Conservation (phyloP, 352 stramenopile genomes). For the Saprolegnia diclina region DNA sequence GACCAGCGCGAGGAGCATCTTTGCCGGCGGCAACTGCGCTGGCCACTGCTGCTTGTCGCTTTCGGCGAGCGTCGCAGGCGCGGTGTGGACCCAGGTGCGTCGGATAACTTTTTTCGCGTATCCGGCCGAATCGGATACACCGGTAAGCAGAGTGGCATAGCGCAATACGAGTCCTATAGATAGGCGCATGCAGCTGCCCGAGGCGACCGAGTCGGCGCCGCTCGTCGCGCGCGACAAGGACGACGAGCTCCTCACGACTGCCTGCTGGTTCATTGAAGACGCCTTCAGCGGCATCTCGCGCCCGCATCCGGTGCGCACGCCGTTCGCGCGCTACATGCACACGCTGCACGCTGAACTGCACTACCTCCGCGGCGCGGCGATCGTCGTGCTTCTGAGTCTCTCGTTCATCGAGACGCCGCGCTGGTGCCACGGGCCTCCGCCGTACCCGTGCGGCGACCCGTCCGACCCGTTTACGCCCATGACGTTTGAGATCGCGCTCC, state of each 20-base stretch:
- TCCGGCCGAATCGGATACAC: background rate
- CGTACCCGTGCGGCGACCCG: slow-evolving; percentile 28
- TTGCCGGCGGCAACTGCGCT: too few species aligned
- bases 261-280: slow-evolving; percentile 26
- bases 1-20: too few species aligned
- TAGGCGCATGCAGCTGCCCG: background rate
- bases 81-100: too few species aligned
- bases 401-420: slow-evolving; percentile 53
- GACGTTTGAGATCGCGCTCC: slow-evolving; percentile 42
- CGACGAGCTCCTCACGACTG: slow-evolving; percentile 25
- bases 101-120: too few species aligned
- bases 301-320: slow-evolving; percentile 17
- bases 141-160: background rate
- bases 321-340: slow-evolving; percentile 24
- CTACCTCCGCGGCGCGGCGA: slow-evolving; percentile 41
- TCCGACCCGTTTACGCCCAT: slow-evolving; percentile 34
- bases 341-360: slow-evolving; percentile 42
- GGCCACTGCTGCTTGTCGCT: too few species aligned
- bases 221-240: background rate
- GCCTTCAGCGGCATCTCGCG: slow-evolving; percentile 24
- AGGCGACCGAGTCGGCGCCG: background rate
- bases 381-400: slow-evolving; percentile 42
- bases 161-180: background rate
- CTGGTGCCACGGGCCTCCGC: slow-evolving; percentile 42
- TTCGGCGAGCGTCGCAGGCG: background rate